Conservation (phyloP, 805 yeast species). For the Starmerella geochares region DNA sequence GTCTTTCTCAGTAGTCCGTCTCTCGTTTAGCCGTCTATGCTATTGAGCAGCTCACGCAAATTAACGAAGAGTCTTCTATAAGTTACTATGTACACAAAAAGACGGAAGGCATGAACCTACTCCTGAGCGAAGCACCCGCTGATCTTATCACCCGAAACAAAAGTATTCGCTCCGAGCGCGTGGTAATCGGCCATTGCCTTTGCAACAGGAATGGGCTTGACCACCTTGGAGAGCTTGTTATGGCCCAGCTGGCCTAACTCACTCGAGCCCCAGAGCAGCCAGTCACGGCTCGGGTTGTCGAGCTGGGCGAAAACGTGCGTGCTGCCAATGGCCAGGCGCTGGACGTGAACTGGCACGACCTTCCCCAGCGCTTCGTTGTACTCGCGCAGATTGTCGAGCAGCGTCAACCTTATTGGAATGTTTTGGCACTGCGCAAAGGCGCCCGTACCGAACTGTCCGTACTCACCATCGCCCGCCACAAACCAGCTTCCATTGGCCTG, state of each 20-base stretch:
- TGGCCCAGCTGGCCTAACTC: slow-evolving; percentile 75
- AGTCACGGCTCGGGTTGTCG: slow-evolving; percentile 36
- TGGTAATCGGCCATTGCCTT: not conserved
- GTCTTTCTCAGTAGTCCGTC: too few species aligned
- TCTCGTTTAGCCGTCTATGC: too few species aligned
- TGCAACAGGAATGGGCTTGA: slow-evolving; percentile 21
- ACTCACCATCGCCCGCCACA: slow-evolving; percentile 73
- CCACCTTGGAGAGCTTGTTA: slow-evolving; percentile 55
- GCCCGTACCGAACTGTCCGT: slow-evolving; percentile 79
- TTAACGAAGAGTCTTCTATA: too few species aligned
- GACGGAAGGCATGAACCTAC: not conserved
- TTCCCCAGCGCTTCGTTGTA: slow-evolving; percentile 41
- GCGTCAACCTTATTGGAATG: slow-evolving; percentile 50
- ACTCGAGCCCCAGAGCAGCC: slow-evolving; percentile 76
- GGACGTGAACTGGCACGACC: slow-evolving; percentile 41
- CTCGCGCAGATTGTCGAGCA: slow-evolving; percentile 41
- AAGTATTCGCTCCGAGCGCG: slow-evolving; percentile 11
- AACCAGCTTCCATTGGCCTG: slow-evolving; percentile 31
- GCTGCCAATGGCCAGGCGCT: slow-evolving; percentile 48
- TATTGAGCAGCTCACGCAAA: too few species aligned
- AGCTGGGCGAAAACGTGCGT: slow-evolving; percentile 57
- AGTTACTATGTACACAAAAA: not conserved
- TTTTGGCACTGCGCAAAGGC: slow-evolving; percentile 63
- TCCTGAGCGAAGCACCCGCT: slow-evolving; percentile 19
- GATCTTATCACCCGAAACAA: slow-evolving; percentile 25